Evolutionary conservation across 2,329 filamentous ascomycete species (phyloP).

Genomic region (Colletotrichum filicis): DNA sequence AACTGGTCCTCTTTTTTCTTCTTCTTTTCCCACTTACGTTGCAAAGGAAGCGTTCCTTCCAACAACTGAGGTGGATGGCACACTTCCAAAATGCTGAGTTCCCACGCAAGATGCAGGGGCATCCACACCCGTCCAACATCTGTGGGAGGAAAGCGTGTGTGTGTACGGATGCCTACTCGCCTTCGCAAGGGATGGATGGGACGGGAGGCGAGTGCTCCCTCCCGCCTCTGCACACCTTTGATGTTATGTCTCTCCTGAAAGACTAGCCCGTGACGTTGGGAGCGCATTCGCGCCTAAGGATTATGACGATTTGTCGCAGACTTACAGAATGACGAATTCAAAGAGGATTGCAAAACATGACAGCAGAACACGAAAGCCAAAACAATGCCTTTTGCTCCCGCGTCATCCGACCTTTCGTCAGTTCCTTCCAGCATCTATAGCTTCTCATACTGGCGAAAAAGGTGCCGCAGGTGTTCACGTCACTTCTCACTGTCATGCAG

Average conservation of each 20-base stretch:
- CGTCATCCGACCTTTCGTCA: background rate
- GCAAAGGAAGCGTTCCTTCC: background rate
- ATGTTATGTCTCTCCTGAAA: background rate
- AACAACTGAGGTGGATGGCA: slow-evolving; percentile 5
- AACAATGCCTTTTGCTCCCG: background rate
- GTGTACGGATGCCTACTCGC: background rate
- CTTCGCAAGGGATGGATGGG: slow-evolving; percentile 3
- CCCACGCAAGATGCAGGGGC: slow-evolving; percentile 19
- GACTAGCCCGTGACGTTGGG: background rate
- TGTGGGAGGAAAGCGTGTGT: background rate
- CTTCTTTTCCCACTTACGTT: background rate
- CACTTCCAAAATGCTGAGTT: background rate
- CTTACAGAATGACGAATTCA: background rate
- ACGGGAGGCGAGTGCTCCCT: background rate
- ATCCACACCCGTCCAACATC: background rate
- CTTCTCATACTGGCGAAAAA: background rate
- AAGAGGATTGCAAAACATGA: background rate
- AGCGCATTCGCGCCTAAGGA: background rate
- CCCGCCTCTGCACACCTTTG: background rate
- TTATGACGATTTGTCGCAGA: background rate
- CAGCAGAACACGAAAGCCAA: background rate
- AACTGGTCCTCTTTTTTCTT: background rate
- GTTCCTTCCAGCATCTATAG: background rate
- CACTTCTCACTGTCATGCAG: slow-evolving; percentile 1
- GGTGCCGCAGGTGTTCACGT: background rate